These are phyloP conservation scores for Fusarium clavum DNA, from an alignment of 2,329 filamentous ascomycete genomes.

Conservation along the genomic window DNA sequence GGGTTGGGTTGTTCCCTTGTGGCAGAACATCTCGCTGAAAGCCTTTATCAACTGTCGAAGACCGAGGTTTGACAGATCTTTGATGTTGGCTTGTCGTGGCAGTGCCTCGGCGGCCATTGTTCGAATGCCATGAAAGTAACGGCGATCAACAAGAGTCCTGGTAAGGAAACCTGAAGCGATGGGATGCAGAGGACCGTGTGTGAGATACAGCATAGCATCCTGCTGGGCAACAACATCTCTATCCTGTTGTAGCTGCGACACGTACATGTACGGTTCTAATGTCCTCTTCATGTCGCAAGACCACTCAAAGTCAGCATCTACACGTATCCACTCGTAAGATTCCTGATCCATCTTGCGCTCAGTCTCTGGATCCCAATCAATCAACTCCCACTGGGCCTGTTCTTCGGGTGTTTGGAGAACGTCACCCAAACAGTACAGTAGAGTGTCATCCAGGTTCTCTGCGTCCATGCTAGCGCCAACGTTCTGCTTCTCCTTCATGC, in stretches of 20 bases:
- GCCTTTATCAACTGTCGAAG: constrained; percentile 85
- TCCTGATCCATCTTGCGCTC: constrained; percentile 94
- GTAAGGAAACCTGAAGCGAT: constrained; percentile 90
- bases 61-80: constrained; percentile 78
- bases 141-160: constrained; percentile 87
- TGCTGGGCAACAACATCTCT: constrained; percentile 92
- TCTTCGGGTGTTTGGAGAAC: constrained; percentile 87
- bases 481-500: constrained; percentile 79
- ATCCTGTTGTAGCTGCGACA: constrained; percentile 97
- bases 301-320: constrained; percentile 99
- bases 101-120: constrained; percentile 85
- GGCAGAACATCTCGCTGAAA: constrained; percentile 90
- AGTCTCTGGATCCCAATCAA: constrained; percentile 90
- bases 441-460: constrained; percentile 78
- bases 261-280: constrained; percentile 96
- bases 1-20: constrained; percentile 80
- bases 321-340: constrained; percentile 97
- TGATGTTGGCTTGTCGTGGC: constrained; percentile 76
- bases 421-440: constrained; percentile 93
- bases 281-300: constrained; percentile 83
- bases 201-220: constrained; percentile 80
- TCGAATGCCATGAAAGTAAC: constrained; percentile 95
- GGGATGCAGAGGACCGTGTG: constrained; percentile 74
- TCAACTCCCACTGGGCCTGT: constrained; percentile 82
- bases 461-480: constrained; percentile 69